Percentiles rank a stretch among this genome's conserved stretches.
phyloP scores from a whole-genome alignment of 768 basidiomycete species.

The Lentinula lateritia region DNA sequence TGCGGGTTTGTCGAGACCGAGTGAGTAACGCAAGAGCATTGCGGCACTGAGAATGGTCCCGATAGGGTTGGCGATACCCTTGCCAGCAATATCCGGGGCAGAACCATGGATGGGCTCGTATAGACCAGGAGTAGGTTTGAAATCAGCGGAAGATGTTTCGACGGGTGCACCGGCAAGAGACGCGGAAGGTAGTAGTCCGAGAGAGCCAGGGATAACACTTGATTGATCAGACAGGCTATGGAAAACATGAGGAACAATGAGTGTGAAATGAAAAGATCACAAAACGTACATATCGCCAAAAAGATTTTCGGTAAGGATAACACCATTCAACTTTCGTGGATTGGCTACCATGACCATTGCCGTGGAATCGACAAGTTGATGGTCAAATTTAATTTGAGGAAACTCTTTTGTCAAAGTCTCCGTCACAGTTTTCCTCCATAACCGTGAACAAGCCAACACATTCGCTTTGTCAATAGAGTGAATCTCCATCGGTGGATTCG shows the following conservation, averaged over 20 bases:
- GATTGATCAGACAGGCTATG: conserved; percentile 90
- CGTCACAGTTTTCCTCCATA: conserved; percentile 92
- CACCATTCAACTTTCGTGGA: conserved; percentile 91
- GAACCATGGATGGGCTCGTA: conserved; percentile 98
- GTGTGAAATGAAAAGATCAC: too few relatives aligned
- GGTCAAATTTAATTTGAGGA: conserved; percentile 82
- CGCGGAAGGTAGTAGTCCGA: conserved; percentile 93
- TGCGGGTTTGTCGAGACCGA: conserved; percentile 83
- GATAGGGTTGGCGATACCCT: conserved; percentile 91
- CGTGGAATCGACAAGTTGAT: conserved; percentile 92
- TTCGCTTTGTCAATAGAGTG: conserved; percentile 99
- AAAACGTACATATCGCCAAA: conserved; percentile 90
- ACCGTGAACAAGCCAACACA: conserved; percentile 88
- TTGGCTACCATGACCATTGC: conserved; percentile 92
- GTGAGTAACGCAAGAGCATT: conserved; percentile 91
- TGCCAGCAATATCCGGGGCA: conserved; percentile 92
- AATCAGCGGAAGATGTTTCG: conserved; percentile 41
- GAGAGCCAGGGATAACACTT: conserved; percentile 96
- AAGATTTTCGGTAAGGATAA: conserved; percentile 91
- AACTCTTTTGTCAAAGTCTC: conserved; percentile 83
- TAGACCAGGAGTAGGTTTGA: conserved; percentile 78
- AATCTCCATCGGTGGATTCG: conserved; percentile 80
- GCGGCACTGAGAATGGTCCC: conserved; percentile 94
- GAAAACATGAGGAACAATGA: not conserved
- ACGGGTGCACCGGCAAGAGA: conserved; percentile 88